Evolutionary conservation across 1,284 basidiomycete species (phyloP), one percentile per base, ranked within the genome.

Genomic region (Filobasidium uniguttulatum): DNA sequence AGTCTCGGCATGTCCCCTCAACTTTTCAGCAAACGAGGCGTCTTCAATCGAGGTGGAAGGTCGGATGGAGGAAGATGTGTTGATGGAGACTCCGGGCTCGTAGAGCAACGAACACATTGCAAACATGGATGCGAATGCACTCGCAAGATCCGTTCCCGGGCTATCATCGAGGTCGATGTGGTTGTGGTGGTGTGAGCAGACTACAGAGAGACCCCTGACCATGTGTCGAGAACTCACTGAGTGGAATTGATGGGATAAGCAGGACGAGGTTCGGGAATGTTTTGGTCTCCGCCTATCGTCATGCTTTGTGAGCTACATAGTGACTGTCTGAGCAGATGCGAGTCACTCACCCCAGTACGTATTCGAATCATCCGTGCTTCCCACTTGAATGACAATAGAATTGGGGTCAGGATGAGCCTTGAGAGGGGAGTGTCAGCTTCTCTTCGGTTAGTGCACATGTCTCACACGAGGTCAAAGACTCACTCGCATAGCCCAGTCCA

Each of bases 401-500:
- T 78, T 75, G 26, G 80, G 72, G 15, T 77, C 71, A 0, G 88
- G 80, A 66, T 93, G 86, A 3, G 85, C 87, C 82, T 87, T 54
- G n/a, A 2, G 4, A 35, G 31, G 48, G 30, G 23, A n/a, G 3
- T n/a, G 23, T 17, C 22, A 10, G 38, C 10, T 37, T 17, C 10
- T 38, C 28, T 20, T 3, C 12, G 2, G 28, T 33, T 30, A 46
- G n/a, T n/a, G n/a, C 31, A 44, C 17, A 7, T 38, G 36, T 15
- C 20, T 37, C 35, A 17, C 30, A 31, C 40, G 46, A 17, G 22
- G 8, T 26, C 46, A 19, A 25, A 29, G 17, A 57, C 71, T 56
- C 53, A 82, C 85, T 72, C 85, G 87, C 46, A 89, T 83, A 40
- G 93, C 71, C 86, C 87, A 94, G 67, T 89, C 84, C 41, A 88